Evolutionary conservation across 768 basidiomycete species (phyloP).

Genomic region (Naganishia kalamii): DNA sequence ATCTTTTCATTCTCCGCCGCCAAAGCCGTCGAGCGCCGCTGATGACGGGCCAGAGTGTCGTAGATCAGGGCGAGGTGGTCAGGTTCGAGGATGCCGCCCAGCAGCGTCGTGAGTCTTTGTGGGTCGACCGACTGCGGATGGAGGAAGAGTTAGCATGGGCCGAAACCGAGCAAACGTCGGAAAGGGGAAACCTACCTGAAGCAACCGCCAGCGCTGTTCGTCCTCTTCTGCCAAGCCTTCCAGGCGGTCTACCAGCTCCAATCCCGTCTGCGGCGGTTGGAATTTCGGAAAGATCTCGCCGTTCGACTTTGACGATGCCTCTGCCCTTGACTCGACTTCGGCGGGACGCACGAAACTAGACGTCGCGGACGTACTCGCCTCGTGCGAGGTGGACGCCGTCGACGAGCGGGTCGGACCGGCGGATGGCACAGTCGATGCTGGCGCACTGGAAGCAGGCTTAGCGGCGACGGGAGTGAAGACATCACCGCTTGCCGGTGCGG

Average conservation of each 20-base stretch:
- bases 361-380: background rate
- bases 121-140: background rate
- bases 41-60: background rate
- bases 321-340: background rate
- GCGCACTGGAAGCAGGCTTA: background rate
- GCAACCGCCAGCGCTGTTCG: constrained; percentile 3
- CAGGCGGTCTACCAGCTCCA: constrained; percentile 17
- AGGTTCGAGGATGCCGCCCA: constrained; percentile 19
- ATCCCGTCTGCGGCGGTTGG: constrained; percentile 3
- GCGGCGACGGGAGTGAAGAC: background rate
- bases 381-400: background rate
- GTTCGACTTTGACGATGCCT: background rate
- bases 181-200: background rate
- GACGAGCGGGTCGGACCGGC: background rate
- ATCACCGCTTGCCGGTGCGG: background rate
- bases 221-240: background rate
- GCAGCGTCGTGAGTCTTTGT: background rate
- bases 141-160: background rate
- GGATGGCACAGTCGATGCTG: background rate
- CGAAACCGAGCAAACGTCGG: background rate
- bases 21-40: no score
- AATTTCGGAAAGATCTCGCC: background rate
- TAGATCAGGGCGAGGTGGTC: constrained; percentile 21
- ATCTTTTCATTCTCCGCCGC: background rate
- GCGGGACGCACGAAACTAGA: background rate